Base-by-base conservation (phyloP, 179 eudicot species). In the Spinacia oleracea region DNA sequence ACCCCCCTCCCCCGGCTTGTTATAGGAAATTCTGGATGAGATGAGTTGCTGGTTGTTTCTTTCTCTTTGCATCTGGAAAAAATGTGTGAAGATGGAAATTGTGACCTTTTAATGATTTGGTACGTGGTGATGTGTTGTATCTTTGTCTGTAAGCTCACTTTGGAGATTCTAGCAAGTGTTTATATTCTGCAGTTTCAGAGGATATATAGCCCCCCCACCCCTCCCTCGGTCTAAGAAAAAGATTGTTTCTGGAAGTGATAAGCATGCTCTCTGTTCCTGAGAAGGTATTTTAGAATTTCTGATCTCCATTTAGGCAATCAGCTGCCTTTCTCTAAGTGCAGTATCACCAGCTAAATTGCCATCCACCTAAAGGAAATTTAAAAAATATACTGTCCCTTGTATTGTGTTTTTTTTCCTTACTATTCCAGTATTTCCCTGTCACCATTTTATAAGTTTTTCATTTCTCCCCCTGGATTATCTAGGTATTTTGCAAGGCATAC, bases 401-500 rank as follows among this genome's bases (percentile, higher is more conserved):
- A 11, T 23, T 25, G 51, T 27, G 56, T 29, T 25, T 42, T 69
- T 25, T 7, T 0, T 43, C 11, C 73, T 59, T 56, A 23, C 18
- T 29, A 62, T 42, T 20, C 0, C 15, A 23, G 60, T 80, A 2
- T 79, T 82, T 80, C 80, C 72, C 62, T 34, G n/a, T 25, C 75
- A 73, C 35, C 23, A 46, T 34, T 63, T 50, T 70, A 62, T 66
- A 60, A 48, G 1, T 25, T 72, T 65, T 31, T 18, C 10, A 62
- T 72, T 20, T 72, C 46, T 40, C 31, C 42, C 20, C 38, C 72
- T 81, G 35, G 48, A 40, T 80, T 72, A 64, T 80, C 20, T 89
- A 96, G 99, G 99, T 96, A 31, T 96, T 96, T 88, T 92, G 96
- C 87, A 92, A 91, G 88, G 98, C 96, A 31, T 96, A 93, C 81